Percentiles rank a stretch among this genome's conserved stretches.
phyloP scores from a whole-genome alignment of 2,329 filamentous ascomycete species.

The Cladosporium austrohemisphaericum region DNA sequence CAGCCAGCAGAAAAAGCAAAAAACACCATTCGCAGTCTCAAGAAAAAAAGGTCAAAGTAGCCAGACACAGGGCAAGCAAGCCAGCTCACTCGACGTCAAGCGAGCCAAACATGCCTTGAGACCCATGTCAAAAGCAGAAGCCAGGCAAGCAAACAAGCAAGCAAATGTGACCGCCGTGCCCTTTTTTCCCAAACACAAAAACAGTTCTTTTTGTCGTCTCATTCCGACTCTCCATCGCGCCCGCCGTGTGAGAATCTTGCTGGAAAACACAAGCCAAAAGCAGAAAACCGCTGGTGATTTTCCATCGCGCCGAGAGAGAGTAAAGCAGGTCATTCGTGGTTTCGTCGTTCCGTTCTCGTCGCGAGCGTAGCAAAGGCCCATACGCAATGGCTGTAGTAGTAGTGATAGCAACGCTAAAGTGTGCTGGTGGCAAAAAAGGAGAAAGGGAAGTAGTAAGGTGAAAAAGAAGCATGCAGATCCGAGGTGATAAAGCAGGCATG shows the following conservation, averaged over 20 bases:
- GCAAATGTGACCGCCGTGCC: constrained; percentile 5
- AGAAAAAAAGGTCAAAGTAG: background rate
- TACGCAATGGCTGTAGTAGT: constrained; percentile 5
- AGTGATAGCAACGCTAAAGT: constrained; percentile 15
- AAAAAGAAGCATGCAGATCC: constrained; percentile 15
- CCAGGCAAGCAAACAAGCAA: background rate
- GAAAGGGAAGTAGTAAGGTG: constrained; percentile 11
- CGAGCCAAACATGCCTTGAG: too few relatives aligned
- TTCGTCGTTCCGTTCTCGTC: constrained; percentile 13
- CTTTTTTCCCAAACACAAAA: background rate
- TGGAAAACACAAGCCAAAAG: constrained; percentile 12
- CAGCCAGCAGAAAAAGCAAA: background rate
- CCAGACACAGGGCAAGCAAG: background rate
- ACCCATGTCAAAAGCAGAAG: background rate
- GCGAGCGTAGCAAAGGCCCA: constrained; percentile 7
- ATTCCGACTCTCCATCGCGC: constrained; percentile 7
- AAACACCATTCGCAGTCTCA: constrained; percentile 4
- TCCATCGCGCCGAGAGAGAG: constrained; percentile 7
- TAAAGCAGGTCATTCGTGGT: constrained; percentile 12
- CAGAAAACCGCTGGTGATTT: constrained; percentile 11
- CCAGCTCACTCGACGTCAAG: too few relatives aligned
- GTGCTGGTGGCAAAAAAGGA: constrained; percentile 12
- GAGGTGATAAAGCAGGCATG: constrained; percentile 15
- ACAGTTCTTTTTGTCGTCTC: background rate
- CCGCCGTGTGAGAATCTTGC: constrained; percentile 14